Base-by-base conservation (phyloP, 257 asterid species). In the Lycium barbarum region DNA sequence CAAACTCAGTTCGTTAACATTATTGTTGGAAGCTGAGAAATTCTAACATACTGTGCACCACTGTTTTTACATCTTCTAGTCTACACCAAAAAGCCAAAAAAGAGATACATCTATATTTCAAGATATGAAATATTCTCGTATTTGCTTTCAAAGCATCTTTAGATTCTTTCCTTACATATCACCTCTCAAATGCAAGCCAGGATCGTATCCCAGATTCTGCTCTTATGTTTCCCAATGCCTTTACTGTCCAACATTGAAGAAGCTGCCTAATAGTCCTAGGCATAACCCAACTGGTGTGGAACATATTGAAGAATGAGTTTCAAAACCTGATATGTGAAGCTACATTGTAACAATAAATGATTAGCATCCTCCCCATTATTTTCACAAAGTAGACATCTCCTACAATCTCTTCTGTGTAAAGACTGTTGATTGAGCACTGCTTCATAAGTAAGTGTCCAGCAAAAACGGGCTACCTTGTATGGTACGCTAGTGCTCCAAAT, bases 191-290 rank as follows among this genome's bases (percentile, higher is more conserved):
- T 70, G 79, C 79, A 70, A 70, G 35, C 9, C 2, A 35, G 79
- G 53, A 68, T 70, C 0, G 3, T 70, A 40, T 70, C 53, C 79
- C 54, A 36, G 14, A 70, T 70, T 70, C 79, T 40, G 33, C 35
- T 70, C 79, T 70, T 70, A 70, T 70, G 79, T 70, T 70, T 17
- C 79, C 33, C 33, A 70, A 36, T 70, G 49, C 20, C 33, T 70
- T 38, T 17, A 40, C 33, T 70, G 54, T 70, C 54, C 54, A 40
- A 70, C 79, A 40, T 40, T 38, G 53, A 40, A 38, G 54, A 70
- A 70, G 79, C 78, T 68, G 53, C 79, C 79, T 38, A 17, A 62
- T 20, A 20, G 38, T 62, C 68, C 68, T 62, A 8, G 38, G 68
- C 38, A 62, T 20, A 62, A 62, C 2, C 15, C 36, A 20, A 9